Percentiles rank a stretch among this genome's conserved stretches.
Evolutionary conservation across 2,329 filamentous ascomycete species (phyloP).

Genomic region (Macrophomina phaseolina): DNA sequence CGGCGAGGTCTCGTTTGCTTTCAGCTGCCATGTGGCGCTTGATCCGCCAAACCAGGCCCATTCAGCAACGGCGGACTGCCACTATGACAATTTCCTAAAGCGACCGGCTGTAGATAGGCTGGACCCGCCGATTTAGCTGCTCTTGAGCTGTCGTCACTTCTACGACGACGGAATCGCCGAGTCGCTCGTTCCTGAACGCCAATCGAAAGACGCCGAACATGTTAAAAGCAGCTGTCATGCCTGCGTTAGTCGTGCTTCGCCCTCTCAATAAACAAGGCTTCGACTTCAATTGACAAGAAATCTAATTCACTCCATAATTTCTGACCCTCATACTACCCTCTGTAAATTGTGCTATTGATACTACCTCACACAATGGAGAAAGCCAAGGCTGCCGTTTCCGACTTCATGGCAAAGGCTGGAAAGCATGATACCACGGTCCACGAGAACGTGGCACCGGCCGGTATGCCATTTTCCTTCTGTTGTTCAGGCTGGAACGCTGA

Average conservation of each 20-base stretch:
- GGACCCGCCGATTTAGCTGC: neutral
- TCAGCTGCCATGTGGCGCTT: neutral
- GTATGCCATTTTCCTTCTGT: neutral
- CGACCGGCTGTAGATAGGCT: neutral
- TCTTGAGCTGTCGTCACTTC: slow-evolving; percentile 4
- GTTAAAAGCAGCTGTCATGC: slow-evolving; percentile 1
- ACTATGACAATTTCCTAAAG: slow-evolving; percentile 1
- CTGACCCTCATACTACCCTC: neutral
- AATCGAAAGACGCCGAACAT: no score
- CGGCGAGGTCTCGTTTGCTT: neutral
- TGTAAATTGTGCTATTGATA: slow-evolving; percentile 12
- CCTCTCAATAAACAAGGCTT: no score
- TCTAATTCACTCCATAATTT: neutral
- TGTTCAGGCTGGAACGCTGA: neutral
- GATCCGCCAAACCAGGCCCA: neutral
- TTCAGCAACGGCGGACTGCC: neutral
- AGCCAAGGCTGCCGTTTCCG: slow-evolving; percentile 66
- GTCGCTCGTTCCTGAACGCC: neutral
- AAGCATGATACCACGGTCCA: slow-evolving; percentile 73
- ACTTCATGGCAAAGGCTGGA: slow-evolving; percentile 65
- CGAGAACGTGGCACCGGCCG: slow-evolving; percentile 64
- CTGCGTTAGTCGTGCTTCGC: neutral
- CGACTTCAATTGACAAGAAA: neutral
- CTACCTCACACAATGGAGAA: slow-evolving; percentile 61
- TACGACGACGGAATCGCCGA: neutral